Base-by-base conservation (phyloP, 495 filamentous ascomycete genomes). In the Aspergillus incahuasiensis region DNA sequence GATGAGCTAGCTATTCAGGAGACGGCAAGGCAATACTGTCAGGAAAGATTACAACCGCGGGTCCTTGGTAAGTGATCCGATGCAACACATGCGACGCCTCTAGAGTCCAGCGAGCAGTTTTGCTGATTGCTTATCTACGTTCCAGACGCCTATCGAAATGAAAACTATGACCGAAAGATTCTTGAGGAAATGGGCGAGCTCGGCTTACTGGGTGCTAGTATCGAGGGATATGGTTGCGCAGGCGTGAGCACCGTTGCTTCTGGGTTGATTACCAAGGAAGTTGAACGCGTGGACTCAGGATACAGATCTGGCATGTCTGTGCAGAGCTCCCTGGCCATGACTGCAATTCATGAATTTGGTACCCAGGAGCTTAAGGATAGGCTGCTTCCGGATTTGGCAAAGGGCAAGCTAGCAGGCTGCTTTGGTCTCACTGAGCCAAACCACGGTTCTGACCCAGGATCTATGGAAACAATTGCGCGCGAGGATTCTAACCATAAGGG, bases 341-440 rank as follows among this genome's bases (percentile, higher is more conserved):
- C 91, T 15, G 89, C 87, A n/a, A 97, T 98, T 66, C 79, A 95
- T 64, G 90, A 97, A 58, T 95, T 94, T 67, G 94, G 92, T 2
- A 86, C 90, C 22, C 68, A 83, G 58, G 94, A 97, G 76, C 85
- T 87, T 64, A 98, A 97, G 76, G 86, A 98, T 52, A 87, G 82
- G 46, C 92, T 88, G 59, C 78, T 98, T 5, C 91, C 91, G 0
- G 74, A 77, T 1, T 82, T 97, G 80, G 92, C 91, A 25, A 88
- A 88, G 71, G 95, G 94, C 22, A 88, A 91, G 68, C 68, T 95
- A 6, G 66, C 95, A 12, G 94, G 94, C 20, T 92, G 90, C 60
- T 98, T 98, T 70, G 94, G 94, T 3, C 73, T 98, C 56, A 98
- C 94, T 1, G 94, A 98, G 70, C 95, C 95, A 48, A 97, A 98